Conservation (phyloP, 495 filamentous ascomycete genomes). For the Aspergillus wentii region DNA sequence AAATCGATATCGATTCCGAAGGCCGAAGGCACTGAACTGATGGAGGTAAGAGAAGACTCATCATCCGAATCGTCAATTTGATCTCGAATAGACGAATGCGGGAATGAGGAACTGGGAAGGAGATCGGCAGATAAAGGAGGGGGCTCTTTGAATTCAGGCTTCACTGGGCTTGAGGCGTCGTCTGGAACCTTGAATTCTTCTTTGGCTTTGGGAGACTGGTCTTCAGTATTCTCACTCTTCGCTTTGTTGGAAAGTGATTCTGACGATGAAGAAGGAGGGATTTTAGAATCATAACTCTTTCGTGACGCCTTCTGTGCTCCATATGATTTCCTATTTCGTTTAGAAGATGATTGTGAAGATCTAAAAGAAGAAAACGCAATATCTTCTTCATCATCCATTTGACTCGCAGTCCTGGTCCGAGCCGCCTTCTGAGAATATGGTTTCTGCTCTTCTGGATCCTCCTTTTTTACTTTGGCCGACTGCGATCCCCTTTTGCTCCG, state of each 20-base stretch:
- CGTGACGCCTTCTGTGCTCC: too few relatives aligned
- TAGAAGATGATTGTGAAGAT: too few relatives aligned
- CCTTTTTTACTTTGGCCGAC: too few relatives aligned
- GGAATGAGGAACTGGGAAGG: too few relatives aligned
- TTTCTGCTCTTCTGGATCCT: background rate
- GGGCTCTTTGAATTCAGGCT: slow-evolving; percentile 20
- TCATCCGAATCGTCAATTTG: too few relatives aligned
- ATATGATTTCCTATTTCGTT: too few relatives aligned
- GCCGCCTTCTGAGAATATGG: background rate
- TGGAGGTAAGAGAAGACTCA: slow-evolving; percentile 13
- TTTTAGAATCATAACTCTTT: too few relatives aligned
- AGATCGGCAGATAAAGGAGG: slow-evolving; percentile 12
- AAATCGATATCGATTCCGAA: background rate
- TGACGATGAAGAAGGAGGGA: slow-evolving; percentile 12
- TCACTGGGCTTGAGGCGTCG: slow-evolving; percentile 11
- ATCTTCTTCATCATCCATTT: background rate
- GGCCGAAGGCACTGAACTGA: slow-evolving; percentile 3
- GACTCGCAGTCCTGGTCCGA: background rate
- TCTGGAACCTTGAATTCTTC: slow-evolving; percentile 24
- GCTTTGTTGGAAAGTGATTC: slow-evolving; percentile 7
- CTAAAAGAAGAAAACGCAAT: too few relatives aligned
- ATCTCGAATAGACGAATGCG: too few relatives aligned
- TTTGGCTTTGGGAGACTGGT: slow-evolving; percentile 1
- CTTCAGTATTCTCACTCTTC: background rate
- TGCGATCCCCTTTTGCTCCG: slow-evolving; percentile 3